These are phyloP conservation scores for Penicillium sp. DNA, from an alignment of 2,329 filamentous ascomycete species.

Conservation along the genomic window DNA sequence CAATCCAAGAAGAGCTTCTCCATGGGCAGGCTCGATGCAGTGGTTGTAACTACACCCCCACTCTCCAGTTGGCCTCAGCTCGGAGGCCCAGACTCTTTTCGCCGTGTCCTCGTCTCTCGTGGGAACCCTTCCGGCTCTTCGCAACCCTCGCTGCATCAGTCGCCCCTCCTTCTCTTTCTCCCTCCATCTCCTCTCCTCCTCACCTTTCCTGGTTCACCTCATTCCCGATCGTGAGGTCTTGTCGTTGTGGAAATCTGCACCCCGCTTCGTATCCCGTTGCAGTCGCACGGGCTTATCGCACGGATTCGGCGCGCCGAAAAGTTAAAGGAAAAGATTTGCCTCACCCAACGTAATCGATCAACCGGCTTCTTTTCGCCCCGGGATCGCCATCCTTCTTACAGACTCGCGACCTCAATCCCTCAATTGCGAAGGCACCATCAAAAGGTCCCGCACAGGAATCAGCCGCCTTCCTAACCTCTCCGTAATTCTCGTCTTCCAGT, in stretches of 20 bases:
- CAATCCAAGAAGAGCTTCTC: no score
- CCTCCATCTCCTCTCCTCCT: constrained; percentile 12
- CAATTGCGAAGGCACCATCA: not conserved
- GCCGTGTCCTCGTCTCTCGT: constrained; percentile 13
- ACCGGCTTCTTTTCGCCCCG: constrained; percentile 20
- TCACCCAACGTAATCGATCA: constrained; percentile 32
- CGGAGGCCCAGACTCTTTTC: constrained; percentile 22
- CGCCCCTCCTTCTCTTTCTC: constrained; percentile 8
- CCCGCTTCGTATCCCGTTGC: constrained; percentile 13
- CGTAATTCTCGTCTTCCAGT: not conserved
- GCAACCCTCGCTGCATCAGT: constrained; percentile 10
- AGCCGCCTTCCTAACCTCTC: not conserved
- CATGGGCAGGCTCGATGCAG: no score
- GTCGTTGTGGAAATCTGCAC: not conserved
- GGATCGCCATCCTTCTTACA: constrained; percentile 6
- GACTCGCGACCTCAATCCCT: not conserved
- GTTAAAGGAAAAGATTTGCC: constrained; percentile 36
- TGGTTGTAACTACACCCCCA: constrained; percentile 3
- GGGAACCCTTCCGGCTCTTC: constrained; percentile 4
- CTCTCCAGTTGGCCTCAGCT: constrained; percentile 21
- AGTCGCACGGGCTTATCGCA: constrained; percentile 19
- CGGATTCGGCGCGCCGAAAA: constrained; percentile 29
- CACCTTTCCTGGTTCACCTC: not conserved
- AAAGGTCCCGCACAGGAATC: not conserved
- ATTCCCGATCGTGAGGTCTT: not conserved